Percentiles rank a stretch among this genome's conserved stretches.
These are phyloP conservation scores for Scutellaria barbata DNA, from an alignment of 257 asterid species.

Conservation along the genomic window DNA sequence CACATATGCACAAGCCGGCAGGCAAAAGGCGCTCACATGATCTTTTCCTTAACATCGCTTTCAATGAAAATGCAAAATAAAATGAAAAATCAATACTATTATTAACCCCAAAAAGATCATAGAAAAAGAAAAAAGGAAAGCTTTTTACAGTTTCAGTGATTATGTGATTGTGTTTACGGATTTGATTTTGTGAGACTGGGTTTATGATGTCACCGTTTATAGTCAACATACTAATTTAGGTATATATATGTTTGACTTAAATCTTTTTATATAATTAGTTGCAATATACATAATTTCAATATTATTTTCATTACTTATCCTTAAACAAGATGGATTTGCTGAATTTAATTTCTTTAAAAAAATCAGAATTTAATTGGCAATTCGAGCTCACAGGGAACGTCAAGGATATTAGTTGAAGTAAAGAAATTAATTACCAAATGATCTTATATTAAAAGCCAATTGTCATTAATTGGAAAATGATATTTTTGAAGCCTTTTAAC, in stretches of 20 bases:
- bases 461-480: neutral
- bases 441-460: conserved; percentile 12
- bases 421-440: conserved; percentile 29
- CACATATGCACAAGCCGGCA: conserved; percentile 23
- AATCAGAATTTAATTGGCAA: neutral
- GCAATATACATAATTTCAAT: neutral
- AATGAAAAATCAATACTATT: neutral
- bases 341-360: neutral
- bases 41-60: conserved; percentile 22
- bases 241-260: neutral
- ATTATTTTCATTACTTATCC: neutral
- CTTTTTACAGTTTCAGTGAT: too few relatives aligned
- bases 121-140: too few relatives aligned
- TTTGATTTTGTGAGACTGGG: too few relatives aligned
- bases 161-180: too few relatives aligned
- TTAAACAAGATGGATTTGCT: neutral
- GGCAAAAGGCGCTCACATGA: conserved; percentile 27
- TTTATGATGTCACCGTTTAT: too few relatives aligned
- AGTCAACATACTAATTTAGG: neutral
- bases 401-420: conserved; percentile 9
- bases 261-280: neutral
- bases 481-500: neutral
- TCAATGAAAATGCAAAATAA: neutral
- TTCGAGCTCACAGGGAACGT: conserved; percentile 13
- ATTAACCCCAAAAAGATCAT: neutral